Evolutionary conservation across 164 flowering plant species (phyloP).

Genomic region (Magnolia sinica): DNA sequence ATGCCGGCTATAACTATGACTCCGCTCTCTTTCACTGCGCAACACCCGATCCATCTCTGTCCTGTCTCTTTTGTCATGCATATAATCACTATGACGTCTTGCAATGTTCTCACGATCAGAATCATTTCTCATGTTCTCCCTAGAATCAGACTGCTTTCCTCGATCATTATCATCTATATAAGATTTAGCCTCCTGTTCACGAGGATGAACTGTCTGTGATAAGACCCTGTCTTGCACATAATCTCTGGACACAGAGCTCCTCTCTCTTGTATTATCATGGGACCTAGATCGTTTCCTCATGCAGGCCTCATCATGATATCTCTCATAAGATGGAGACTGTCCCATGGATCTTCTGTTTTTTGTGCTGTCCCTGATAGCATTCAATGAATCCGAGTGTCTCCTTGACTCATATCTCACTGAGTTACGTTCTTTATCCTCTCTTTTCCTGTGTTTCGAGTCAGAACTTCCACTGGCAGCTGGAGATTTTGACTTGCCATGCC

Average conservation of each 20-base stretch:
- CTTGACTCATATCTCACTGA: conserved; percentile 8
- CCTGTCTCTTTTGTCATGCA: conserved; percentile 5
- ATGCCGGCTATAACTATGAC: conserved; percentile 30
- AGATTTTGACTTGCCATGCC: conserved; percentile 16
- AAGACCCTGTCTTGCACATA: conserved; percentile 25
- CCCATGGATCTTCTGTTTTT: conserved; percentile 16
- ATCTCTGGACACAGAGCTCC: conserved; percentile 44
- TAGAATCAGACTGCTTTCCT: conserved; percentile 12
- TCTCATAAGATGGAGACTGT: conserved; percentile 30
- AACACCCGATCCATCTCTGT: conserved; percentile 15
- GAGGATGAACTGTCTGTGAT: conserved; percentile 5
- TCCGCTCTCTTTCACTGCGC: conserved; percentile 33
- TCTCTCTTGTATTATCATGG: conserved; percentile 37
- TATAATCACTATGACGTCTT: conserved; percentile 2
- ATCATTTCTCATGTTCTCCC: conserved; percentile 23
- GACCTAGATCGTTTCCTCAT: conserved; percentile 44
- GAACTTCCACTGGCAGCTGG: conserved; percentile 14
- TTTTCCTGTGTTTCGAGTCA: conserved; percentile 17
- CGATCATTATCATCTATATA: conserved; percentile 13
- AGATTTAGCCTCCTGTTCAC: conserved; percentile 16
- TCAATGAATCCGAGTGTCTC: conserved; percentile 9
- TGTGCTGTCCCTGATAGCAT: conserved; percentile 10
- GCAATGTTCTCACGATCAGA: conserved; percentile 24
- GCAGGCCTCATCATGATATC: conserved; percentile 21
- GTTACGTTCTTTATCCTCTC: conserved; percentile 11